phyloP scores from a whole-genome alignment of 202 grass and related monocot species.

The Cymbopogon flexuosus region DNA sequence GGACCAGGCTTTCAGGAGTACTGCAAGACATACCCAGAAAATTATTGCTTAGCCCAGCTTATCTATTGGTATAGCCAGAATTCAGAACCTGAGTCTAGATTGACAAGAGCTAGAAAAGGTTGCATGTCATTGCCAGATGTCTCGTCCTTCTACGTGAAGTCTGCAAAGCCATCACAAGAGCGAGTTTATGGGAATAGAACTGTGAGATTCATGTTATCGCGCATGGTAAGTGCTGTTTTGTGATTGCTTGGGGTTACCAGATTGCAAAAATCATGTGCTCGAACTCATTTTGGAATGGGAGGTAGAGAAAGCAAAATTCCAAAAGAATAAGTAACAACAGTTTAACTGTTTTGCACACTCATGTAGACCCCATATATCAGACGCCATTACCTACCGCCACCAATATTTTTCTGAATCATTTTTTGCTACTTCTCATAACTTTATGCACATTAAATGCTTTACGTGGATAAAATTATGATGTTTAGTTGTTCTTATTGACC shows the following conservation, averaged over 20 bases:
- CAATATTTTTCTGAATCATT: constrained; percentile 13
- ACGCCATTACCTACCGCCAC: neutral
- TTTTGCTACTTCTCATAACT: neutral
- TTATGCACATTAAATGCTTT: neutral
- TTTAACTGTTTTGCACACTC: neutral
- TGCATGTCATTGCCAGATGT: constrained; percentile 83
- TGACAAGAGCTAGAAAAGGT: constrained; percentile 85
- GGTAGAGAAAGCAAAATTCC: neutral
- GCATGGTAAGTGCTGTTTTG: constrained; percentile 73
- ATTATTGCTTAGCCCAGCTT: constrained; percentile 91
- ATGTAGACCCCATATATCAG: neutral
- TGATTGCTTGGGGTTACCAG: constrained; percentile 3
- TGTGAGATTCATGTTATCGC: constrained; percentile 88
- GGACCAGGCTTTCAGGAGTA: constrained; percentile 88
- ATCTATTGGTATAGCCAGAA: constrained; percentile 99
- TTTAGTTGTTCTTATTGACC: neutral
- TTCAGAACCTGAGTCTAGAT: constrained; percentile 77
- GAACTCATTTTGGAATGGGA: neutral
- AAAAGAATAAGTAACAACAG: neutral
- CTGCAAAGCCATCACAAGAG: constrained; percentile 62
- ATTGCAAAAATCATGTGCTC: neutral
- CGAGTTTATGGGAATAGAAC: constrained; percentile 79
- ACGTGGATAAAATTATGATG: neutral
- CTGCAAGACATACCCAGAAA: constrained; percentile 75
- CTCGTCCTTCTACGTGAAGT: constrained; percentile 80